These are phyloP conservation scores for Tricholoma furcatifolium DNA, from an alignment of 768 basidiomycete genomes.

Conservation along the genomic window DNA sequence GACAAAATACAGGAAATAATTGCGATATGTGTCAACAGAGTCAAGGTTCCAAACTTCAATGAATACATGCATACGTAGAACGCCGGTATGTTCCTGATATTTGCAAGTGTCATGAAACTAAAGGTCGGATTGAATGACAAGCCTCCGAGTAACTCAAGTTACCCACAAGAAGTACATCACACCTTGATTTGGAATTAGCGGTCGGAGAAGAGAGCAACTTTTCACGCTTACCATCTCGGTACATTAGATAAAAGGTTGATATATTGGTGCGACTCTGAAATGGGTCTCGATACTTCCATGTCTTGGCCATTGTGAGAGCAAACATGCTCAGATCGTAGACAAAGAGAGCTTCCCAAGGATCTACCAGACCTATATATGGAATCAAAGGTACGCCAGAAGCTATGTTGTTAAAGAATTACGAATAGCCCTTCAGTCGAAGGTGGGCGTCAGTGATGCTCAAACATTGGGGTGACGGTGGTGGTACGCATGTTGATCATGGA, in stretches of 20 bases:
- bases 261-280: background rate
- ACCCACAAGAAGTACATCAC: background rate
- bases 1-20: background rate
- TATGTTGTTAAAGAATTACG: background rate
- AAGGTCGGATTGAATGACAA: background rate
- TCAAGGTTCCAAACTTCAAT: background rate
- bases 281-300: constrained; percentile 3
- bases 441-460: background rate
- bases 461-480: background rate
- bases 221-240: constrained; percentile 5
- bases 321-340: constrained; percentile 9
- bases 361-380: background rate
- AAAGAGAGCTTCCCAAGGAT: constrained; percentile 9
- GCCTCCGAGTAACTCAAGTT: background rate
- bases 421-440: background rate
- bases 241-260: background rate
- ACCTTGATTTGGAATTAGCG: background rate
- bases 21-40: background rate
- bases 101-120: background rate
- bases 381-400: background rate
- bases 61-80: background rate
- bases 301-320: constrained; percentile 6
- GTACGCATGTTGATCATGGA: background rate
- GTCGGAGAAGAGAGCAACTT: no score
- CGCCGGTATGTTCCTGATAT: background rate